Evolutionary conservation across 129 eudicot species (phyloP), one percentile per base, ranked within the genome.

Genomic region (Tanacetum coccineum): DNA sequence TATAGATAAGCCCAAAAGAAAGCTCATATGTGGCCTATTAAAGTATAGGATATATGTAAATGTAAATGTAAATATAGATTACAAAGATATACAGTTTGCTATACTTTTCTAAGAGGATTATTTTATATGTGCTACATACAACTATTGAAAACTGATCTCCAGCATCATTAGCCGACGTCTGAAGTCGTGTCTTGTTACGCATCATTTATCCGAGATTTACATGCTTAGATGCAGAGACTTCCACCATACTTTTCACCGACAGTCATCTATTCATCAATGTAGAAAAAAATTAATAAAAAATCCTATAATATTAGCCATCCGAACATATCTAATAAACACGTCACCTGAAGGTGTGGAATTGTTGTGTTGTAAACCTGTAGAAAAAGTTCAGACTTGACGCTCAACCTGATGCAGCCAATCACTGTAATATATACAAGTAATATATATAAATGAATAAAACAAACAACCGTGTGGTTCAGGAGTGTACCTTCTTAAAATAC

Each of bases 301-400:
- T 32, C 4, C 17, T 46, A 1, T 6, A 42, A 73, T 15, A 26
- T 15, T 42, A 39, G 21, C 12, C 4, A 42, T n/a, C 22, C 10
- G 0, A 26, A 64, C 45, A 11, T 36, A 62, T 13, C 13, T 12
- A 20, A 32, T 15, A 50, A 48, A 71, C 10, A 40, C 14, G 13
- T 53, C 71, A 89, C 98, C 96, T 92, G 98, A 52, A 92, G 83
- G 49, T 79, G 79, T 77, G 89, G 88, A 67, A 88, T 76, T 53
- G 84, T 67, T 56, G 21, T 40, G 52, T 70, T 70, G 74, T 80
- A 92, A 48, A 86, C 85, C 54, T 76, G 84, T 64, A 64, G 50
- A 59, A 92, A 66, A 66, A 81, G 18, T 25, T 75, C 70, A n/a
- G 87, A 88, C 79, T 74, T 85, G 57, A 58, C 70, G 58, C 85